phyloP scores from a whole-genome alignment of 495 filamentous ascomycete species.

The Xanthoparmelia taractica region DNA sequence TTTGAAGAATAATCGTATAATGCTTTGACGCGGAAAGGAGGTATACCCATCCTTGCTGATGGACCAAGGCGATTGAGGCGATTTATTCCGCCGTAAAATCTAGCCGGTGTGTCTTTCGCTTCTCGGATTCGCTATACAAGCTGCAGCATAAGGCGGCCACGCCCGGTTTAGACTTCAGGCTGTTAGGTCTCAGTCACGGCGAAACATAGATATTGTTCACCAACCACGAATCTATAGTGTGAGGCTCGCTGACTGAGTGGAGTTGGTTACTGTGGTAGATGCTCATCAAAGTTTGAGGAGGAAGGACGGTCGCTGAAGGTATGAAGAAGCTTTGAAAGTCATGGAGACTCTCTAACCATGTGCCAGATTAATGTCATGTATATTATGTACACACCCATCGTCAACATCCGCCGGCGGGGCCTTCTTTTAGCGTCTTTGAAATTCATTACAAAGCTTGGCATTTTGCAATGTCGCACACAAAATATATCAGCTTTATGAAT shows the following conservation, averaged over 20 bases:
- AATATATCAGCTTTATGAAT: too few relatives aligned
- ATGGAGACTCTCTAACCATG: background rate
- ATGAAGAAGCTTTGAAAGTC: background rate
- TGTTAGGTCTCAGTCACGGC: background rate
- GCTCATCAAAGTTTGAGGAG: background rate
- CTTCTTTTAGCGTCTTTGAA: too few relatives aligned
- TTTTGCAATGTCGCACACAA: too few relatives aligned
- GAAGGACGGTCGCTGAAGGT: background rate
- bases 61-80: background rate
- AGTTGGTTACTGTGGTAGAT: background rate
- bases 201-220: background rate
- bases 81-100: background rate
- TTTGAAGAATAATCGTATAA: constrained; percentile 84
- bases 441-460: too few relatives aligned
- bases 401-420: background rate
- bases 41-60: constrained; percentile 57
- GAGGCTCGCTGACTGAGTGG: background rate
- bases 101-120: background rate
- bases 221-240: background rate
- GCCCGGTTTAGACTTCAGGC: background rate
- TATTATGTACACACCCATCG: background rate
- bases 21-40: constrained; percentile 89
- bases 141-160: background rate
- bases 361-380: background rate
- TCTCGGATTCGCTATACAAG: background rate